Evolutionary conservation across 2,329 filamentous ascomycete species (phyloP), one percentile per base, ranked within the genome.

Genomic region (Pyrenophora teres): DNA sequence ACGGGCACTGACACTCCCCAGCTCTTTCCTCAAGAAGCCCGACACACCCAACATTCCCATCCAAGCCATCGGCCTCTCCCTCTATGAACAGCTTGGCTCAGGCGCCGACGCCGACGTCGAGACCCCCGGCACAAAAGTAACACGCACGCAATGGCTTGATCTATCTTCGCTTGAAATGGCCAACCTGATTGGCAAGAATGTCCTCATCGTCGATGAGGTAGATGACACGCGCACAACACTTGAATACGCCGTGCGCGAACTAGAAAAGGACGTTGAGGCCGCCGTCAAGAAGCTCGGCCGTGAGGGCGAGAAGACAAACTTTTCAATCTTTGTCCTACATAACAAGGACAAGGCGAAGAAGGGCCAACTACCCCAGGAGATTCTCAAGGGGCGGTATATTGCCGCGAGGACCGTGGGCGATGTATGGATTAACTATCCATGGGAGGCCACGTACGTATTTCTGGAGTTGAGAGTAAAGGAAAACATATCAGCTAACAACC

Each of bases 261-360:
- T 97, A 54, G 83, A 96, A 80, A 96, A 97, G 83, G 94, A 99
- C 70, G 92, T 99, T 41, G 87, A 94, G 78, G 74, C 80, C 50
- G 92, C 92, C 33, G 85, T 90, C 62, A 81, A 87, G 76, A 85
- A 87, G 70, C 77, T 92, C 40, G 90, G 90, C 8, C 78, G 83
- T 32, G 79, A 83, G 55, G 80, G 78, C 53, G 84, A 88, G 77
- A 87, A 87, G 81, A 97, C 94, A 0, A 85, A 90, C 66, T 97
- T 99, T 71, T 88, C 85, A 73, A 89, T 99, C 70, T 99, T 99
- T 75, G 94, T 99, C 50, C 82, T 99, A 69, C 94, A 99, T 77
- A 99, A 99, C 83, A 99, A 99, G 85, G 86, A 97, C 77, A 97
- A 99, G 84, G 60, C 79, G 48, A 99, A 99, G 87, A 96, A 97